These are phyloP conservation scores for Lactarius vividus DNA, from an alignment of 768 basidiomycete genomes.

Conservation along the genomic window DNA sequence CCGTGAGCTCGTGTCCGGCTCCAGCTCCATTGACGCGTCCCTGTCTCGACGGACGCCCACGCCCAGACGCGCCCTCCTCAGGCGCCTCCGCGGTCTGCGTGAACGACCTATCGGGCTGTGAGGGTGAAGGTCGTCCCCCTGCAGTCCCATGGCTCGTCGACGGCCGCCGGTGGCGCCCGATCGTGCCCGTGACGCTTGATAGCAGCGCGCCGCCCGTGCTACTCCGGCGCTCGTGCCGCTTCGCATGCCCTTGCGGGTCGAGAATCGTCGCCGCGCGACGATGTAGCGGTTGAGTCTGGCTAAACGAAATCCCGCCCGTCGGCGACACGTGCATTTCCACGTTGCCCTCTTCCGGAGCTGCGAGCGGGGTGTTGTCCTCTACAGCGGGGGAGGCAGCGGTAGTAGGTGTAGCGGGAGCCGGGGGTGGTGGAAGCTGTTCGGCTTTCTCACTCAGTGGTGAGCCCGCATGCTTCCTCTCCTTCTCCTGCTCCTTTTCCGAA, in stretches of 20 bases:
- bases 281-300: slow-evolving; percentile 59
- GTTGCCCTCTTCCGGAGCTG: neutral
- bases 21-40: slow-evolving; percentile 13
- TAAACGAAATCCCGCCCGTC: slow-evolving; percentile 36
- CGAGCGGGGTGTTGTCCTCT: neutral
- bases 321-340: slow-evolving; percentile 26
- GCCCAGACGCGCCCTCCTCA: slow-evolving; percentile 26
- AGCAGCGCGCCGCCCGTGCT: slow-evolving; percentile 68
- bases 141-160: slow-evolving; percentile 57
- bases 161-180: slow-evolving; percentile 67
- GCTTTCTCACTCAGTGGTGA: slow-evolving; percentile 28
- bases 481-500: slow-evolving; percentile 23
- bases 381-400: neutral
- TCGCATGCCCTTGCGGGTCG: slow-evolving; percentile 61
- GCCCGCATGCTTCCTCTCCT: slow-evolving; percentile 33
- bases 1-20: slow-evolving; percentile 9
- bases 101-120: slow-evolving; percentile 46
- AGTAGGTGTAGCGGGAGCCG: neutral
- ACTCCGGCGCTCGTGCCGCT: slow-evolving; percentile 70
- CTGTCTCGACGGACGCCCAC: neutral
- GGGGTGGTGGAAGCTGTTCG: slow-evolving; percentile 3
- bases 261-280: slow-evolving; percentile 76
- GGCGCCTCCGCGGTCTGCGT: slow-evolving; percentile 48
- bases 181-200: slow-evolving; percentile 48
- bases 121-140: slow-evolving; percentile 32